Percentiles rank a stretch among this genome's conserved stretches.
These are phyloP conservation scores for Sarcocystis neurona DNA, from an alignment of 169 alveolate genomes.

Conservation along the genomic window DNA sequence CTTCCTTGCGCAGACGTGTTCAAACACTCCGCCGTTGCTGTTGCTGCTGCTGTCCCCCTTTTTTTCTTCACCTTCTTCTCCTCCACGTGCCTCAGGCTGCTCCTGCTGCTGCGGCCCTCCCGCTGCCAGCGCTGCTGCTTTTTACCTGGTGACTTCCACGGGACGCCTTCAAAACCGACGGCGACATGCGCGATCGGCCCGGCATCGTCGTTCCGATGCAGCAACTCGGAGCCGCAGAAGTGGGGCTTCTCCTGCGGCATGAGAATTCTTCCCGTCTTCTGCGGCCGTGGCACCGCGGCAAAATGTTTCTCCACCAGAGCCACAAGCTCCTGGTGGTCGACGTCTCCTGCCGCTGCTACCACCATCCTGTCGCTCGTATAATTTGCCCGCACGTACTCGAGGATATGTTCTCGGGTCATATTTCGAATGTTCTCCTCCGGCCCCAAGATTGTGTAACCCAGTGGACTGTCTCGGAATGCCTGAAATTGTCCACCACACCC, in stretches of 20 bases:
- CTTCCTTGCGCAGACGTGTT: too few species aligned
- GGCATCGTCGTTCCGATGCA: conserved; percentile 75
- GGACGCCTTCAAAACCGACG: conserved; percentile 92
- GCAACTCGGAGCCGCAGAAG: conserved; percentile 64
- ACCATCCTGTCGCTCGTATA: conserved; percentile 91
- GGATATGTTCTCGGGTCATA: conserved; percentile 84
- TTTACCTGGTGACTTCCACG: conserved; percentile 90
- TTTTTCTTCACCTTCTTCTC: too few species aligned
- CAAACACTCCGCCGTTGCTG: too few species aligned
- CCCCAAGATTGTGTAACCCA: conserved; percentile 91
- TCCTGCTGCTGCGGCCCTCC: too few species aligned
- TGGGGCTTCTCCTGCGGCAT: conserved; percentile 55
- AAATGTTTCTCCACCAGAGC: conserved; percentile 51
- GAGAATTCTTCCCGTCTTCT: conserved; percentile 17
- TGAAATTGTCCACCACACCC: conserved; percentile 58
- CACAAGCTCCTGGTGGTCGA: conserved; percentile 59
- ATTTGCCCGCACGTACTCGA: conserved; percentile 86
- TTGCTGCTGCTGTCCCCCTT: too few species aligned
- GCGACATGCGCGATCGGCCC: conserved; percentile 90
- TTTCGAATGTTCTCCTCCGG: conserved; percentile 86
- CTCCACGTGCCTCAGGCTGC: too few species aligned
- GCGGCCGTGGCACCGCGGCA: conserved; percentile 20
- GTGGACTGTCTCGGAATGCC: conserved; percentile 89
- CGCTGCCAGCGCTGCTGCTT: too few species aligned
- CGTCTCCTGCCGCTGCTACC: conserved; percentile 55